Conservation (phyloP, 768 basidiomycete genomes). For the Podaxis sp. region DNA sequence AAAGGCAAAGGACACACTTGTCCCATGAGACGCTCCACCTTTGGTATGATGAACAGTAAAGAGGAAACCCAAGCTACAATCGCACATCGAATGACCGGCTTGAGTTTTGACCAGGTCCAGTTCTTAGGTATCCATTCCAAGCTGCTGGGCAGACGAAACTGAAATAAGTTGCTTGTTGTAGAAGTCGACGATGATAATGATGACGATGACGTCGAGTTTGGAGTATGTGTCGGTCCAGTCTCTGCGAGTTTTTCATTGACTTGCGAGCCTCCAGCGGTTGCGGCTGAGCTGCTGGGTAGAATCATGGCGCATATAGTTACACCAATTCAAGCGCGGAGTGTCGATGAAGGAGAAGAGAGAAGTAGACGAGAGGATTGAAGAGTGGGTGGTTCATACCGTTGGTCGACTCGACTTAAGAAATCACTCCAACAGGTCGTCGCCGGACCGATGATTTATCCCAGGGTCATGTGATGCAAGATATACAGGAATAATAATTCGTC, state of each 20-base stretch:
- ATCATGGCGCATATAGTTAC: background rate
- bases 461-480: background rate
- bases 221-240: background rate
- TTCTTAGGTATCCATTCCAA: slow-evolving; percentile 58
- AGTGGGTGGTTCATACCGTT: background rate
- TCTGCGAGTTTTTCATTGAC: background rate
- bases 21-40: slow-evolving; percentile 49
- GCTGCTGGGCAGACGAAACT: background rate
- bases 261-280: background rate
- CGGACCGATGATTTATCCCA: background rate
- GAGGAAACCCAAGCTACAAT: slow-evolving; percentile 60
- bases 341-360: background rate
- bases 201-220: slow-evolving; percentile 5
- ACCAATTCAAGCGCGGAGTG: background rate
- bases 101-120: slow-evolving; percentile 56
- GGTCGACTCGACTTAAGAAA: background rate
- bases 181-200: background rate
- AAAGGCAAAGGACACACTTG: slow-evolving; percentile 39
- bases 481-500: background rate
- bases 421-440: background rate
- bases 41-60: slow-evolving; percentile 58
- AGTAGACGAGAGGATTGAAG: background rate
- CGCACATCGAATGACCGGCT: slow-evolving; percentile 64
- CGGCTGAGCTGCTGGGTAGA: background rate
- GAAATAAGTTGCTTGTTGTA: background rate